phyloP scores from a whole-genome alignment of 2,329 filamentous ascomycete genomes.

The Colletotrichum noveboracense region DNA sequence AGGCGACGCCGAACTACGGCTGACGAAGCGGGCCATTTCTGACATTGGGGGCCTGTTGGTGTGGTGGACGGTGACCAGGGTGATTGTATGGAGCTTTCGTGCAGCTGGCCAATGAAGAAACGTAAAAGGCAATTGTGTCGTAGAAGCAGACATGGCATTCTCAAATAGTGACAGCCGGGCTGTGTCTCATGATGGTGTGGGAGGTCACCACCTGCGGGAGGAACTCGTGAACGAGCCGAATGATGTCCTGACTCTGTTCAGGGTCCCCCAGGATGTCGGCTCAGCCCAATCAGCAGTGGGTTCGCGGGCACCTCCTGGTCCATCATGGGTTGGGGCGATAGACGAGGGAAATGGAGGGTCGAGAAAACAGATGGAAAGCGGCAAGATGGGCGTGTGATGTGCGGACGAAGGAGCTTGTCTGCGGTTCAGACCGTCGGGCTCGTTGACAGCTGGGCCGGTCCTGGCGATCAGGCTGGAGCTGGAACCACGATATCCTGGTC shows the following conservation, averaged over 20 bases:
- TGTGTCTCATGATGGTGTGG: slow-evolving; percentile 14
- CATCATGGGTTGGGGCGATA: background rate
- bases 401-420: background rate
- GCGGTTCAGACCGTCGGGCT: background rate
- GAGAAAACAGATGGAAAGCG: background rate
- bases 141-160: background rate
- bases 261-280: background rate
- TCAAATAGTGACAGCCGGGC: background rate
- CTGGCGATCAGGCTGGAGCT: slow-evolving; percentile 15
- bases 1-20: background rate
- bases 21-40: background rate
- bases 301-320: background rate
- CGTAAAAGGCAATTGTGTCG: background rate
- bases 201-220: background rate
- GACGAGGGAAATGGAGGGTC: background rate
- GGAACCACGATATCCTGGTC: slow-evolving; percentile 5
- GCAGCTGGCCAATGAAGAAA: background rate
- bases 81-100: background rate
- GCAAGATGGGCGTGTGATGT: background rate
- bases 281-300: background rate
- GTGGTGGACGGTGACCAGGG: background rate
- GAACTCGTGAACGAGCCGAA: slow-evolving; percentile 1
- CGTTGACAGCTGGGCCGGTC: background rate
- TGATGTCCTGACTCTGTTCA: slow-evolving; percentile 7
- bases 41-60: background rate